phyloP scores from a whole-genome alignment of 441 rosid genomes.

The Pelargonium cotyledonis region DNA sequence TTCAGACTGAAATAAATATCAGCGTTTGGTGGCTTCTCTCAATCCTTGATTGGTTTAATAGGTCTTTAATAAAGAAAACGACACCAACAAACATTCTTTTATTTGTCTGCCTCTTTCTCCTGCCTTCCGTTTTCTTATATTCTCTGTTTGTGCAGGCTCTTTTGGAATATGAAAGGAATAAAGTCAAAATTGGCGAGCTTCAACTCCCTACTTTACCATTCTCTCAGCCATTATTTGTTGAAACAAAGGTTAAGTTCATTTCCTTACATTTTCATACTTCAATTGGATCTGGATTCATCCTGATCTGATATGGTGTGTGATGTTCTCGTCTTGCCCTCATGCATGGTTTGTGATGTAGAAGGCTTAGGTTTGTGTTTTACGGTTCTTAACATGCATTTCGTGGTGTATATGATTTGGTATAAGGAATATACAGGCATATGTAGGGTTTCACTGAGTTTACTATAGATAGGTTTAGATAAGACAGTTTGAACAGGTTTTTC shows the following conservation, averaged over 20 bases:
- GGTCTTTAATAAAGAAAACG: not conserved
- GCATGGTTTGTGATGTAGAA: not conserved
- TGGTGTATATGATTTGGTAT: not conserved
- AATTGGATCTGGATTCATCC: not conserved
- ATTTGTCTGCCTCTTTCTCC: conserved; percentile 10
- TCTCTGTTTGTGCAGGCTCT: conserved; percentile 50
- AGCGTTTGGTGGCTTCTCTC: not conserved
- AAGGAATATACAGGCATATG: not conserved
- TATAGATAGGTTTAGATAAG: not conserved
- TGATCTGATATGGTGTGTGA: not conserved
- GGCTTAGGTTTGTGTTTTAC: not conserved
- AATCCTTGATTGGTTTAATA: not conserved
- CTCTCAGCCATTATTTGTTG: conserved; percentile 34
- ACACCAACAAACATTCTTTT: not conserved
- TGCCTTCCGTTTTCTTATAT: conserved; percentile 20
- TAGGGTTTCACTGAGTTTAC: not conserved
- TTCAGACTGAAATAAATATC: conserved; percentile 1
- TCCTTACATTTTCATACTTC: not conserved
- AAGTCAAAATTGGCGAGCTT: conserved; percentile 56
- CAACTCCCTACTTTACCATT: conserved; percentile 46
- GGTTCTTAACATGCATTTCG: not conserved
- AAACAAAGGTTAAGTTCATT: conserved; percentile 51
- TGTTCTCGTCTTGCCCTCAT: not conserved
- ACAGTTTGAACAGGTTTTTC: not conserved
- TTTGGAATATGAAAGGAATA: conserved; percentile 69